Percentiles rank a stretch among this genome's conserved stretches.
phyloP scores from a whole-genome alignment of 176 grass and related monocot species.

The Juncus effusus region DNA sequence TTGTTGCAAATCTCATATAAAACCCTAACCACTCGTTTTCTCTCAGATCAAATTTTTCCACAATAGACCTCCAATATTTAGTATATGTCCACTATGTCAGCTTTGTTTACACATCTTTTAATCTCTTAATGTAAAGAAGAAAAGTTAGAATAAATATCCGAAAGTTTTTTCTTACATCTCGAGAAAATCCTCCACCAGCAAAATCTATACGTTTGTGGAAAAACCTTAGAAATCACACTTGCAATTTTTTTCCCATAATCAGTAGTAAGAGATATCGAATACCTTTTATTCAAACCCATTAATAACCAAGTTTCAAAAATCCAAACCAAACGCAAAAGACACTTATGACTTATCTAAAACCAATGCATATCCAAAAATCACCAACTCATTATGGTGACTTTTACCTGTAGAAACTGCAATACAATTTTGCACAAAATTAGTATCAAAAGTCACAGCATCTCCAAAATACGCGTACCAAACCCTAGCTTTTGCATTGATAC shows the following conservation, averaged over 20 bases:
- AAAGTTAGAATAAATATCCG: slow-evolving; percentile 49
- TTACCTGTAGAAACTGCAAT: slow-evolving; percentile 64
- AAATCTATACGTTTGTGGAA: slow-evolving; percentile 69
- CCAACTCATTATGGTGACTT: slow-evolving; percentile 66
- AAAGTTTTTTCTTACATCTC: slow-evolving; percentile 73
- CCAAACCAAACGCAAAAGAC: slow-evolving; percentile 56
- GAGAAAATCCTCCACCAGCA: slow-evolving; percentile 75
- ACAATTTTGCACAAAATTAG: slow-evolving; percentile 52
- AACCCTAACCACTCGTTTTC: slow-evolving; percentile 60
- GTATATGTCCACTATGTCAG: slow-evolving; percentile 41
- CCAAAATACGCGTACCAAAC: slow-evolving; percentile 66
- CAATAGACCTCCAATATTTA: slow-evolving; percentile 65
- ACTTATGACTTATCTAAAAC: slow-evolving; percentile 47
- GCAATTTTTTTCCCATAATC: slow-evolving; percentile 61
- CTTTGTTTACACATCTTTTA: slow-evolving; percentile 57
- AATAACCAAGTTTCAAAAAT: slow-evolving; percentile 75
- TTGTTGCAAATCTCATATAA: slow-evolving; percentile 40
- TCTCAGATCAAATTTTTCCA: slow-evolving; percentile 56
- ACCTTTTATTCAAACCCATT: slow-evolving; percentile 49
- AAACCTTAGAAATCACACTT: slow-evolving; percentile 55
- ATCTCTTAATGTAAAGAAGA: slow-evolving; percentile 53
- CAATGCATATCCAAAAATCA: slow-evolving; percentile 79
- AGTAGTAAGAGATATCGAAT: slow-evolving; percentile 58
- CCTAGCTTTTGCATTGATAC: slow-evolving; percentile 75
- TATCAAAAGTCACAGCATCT: slow-evolving; percentile 81